phyloP scores from a whole-genome alignment of 1,284 basidiomycete genomes.

The Ceraceosorus bombacis region DNA sequence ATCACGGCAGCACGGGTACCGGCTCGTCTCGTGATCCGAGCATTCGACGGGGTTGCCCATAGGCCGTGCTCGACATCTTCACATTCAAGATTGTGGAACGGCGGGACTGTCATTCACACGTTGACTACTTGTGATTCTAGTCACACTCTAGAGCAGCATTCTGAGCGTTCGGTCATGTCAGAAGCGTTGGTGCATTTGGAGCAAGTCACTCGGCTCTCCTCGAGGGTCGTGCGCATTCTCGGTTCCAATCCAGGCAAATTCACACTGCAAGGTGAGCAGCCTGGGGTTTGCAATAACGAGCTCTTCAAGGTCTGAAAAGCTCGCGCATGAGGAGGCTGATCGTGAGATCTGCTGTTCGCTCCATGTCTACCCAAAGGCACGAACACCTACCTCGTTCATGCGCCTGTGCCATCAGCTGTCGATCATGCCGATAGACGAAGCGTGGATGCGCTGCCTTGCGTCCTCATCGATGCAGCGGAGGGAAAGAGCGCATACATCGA shows the following conservation, averaged over 20 bases:
- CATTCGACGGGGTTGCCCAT: too few species aligned
- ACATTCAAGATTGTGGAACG: too few species aligned
- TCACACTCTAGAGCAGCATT: too few species aligned
- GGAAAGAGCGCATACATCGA: constrained; percentile 64
- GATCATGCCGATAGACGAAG: too few species aligned
- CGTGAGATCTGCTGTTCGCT: too few species aligned
- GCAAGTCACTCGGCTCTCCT: constrained; percentile 18
- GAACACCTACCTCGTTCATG: constrained; percentile 80
- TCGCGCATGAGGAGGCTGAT: too few species aligned
- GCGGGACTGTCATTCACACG: too few species aligned
- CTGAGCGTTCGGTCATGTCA: constrained; percentile 17
- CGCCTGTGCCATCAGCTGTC: constrained; percentile 12
- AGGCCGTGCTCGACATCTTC: too few species aligned
- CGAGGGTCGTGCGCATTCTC: constrained; percentile 50
- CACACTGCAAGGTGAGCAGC: constrained; percentile 67
- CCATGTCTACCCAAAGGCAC: constrained; percentile 59
- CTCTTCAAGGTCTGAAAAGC: background rate
- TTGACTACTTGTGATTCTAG: too few species aligned
- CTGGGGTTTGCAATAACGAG: background rate
- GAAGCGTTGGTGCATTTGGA: constrained; percentile 15
- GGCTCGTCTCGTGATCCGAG: too few species aligned
- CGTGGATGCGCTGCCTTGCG: constrained; percentile 53
- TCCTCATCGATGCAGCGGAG: constrained; percentile 83
- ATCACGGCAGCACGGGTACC: too few species aligned
- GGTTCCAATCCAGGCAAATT: constrained; percentile 81